These are phyloP conservation scores for Reutealis trisperma DNA, from an alignment of 345 rosid species.

Conservation along the genomic window DNA sequence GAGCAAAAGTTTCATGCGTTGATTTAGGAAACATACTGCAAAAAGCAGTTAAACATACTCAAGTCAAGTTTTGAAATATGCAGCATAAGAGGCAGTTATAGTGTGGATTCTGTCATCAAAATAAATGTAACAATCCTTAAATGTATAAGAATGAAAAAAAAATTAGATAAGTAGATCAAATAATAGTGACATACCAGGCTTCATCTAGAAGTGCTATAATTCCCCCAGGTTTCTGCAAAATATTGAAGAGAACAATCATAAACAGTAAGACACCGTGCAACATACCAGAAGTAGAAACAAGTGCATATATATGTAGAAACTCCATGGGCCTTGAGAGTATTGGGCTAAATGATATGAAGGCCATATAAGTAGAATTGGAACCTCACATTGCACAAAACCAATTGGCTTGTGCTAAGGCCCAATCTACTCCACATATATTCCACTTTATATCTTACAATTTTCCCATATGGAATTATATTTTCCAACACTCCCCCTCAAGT, in stretches of 20 bases:
- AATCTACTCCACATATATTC: no score
- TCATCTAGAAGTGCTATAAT: slow-evolving; percentile 96
- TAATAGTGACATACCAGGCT: slow-evolving; percentile 73
- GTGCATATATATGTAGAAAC: no score
- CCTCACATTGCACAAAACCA: no score
- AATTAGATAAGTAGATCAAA: slow-evolving; percentile 14
- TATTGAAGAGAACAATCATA: slow-evolving; percentile 11
- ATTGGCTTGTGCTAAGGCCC: no score
- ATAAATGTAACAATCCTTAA: not conserved
- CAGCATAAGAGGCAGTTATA: slow-evolving; percentile 6
- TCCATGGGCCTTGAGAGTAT: no score
- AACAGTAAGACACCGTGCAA: not conserved
- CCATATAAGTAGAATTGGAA: no score
- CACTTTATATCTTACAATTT: no score
- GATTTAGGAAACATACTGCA: slow-evolving; percentile 98
- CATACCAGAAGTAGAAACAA: slow-evolving; percentile 8
- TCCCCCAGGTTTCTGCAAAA: slow-evolving; percentile 97
- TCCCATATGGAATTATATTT: no score
- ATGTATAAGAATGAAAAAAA: not conserved
- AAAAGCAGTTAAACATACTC: slow-evolving; percentile 30
- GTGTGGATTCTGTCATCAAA: not conserved
- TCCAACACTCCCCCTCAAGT: no score
- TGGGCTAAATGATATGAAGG: no score
- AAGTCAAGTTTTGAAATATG: slow-evolving; percentile 20
- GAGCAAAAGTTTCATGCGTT: slow-evolving; percentile 98